Base-by-base conservation (phyloP, 192 early-diverging fungal genomes). In the Coemansia aciculifera region DNA sequence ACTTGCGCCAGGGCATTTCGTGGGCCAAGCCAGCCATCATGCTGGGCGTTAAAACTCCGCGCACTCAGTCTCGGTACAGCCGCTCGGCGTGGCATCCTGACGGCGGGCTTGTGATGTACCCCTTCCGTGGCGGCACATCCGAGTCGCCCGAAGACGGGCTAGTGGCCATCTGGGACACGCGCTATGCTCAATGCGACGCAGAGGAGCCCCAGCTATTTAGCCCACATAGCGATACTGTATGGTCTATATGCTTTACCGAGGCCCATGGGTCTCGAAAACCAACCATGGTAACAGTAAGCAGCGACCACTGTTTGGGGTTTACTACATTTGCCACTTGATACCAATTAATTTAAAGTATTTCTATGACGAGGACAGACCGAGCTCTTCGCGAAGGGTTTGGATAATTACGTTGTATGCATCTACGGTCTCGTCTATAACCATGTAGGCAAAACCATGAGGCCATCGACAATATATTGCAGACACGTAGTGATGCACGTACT, bases 391-490 rank as follows among this genome's bases (percentile, higher is more conserved):
- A 15, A 74, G 63, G n/a, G 40, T 36, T 19, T 69, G 71, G 32
- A 81, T 73, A 51, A 81, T 76, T n/a, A 15, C 40, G 42, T 81
- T 81, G 48, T 81, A 81, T 5, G 69, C 67, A 0, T 66, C 64
- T 7, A 77, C 71, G 1, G 79, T 71, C 62, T 81, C 79, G 34
- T 81, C 79, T 38, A 81, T 72, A 9, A 81, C 79, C 79, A 81
- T 81, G 56, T 81, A 77, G 12, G 65, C 70, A 71, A 81, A 76
- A 0, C 74, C 79, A 29, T 81, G 57, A 0, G 73, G 74, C 79
- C 79, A 81, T 31, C 19, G 70, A 11, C 52, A 44, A 31, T 81
- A 82, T 17, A 77, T 44, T 8, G 64, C 29, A 0, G 39, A 11
- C 4, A 82, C 71, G 27, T 77, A 75, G 11, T 39, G 27, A 37